A percentile compares a stretch with the other conserved stretches of the same genome.
These are phyloP conservation scores for Durusdinium trenchii DNA, from an alignment of 73 alveolate species.

Conservation along the genomic window DNA sequence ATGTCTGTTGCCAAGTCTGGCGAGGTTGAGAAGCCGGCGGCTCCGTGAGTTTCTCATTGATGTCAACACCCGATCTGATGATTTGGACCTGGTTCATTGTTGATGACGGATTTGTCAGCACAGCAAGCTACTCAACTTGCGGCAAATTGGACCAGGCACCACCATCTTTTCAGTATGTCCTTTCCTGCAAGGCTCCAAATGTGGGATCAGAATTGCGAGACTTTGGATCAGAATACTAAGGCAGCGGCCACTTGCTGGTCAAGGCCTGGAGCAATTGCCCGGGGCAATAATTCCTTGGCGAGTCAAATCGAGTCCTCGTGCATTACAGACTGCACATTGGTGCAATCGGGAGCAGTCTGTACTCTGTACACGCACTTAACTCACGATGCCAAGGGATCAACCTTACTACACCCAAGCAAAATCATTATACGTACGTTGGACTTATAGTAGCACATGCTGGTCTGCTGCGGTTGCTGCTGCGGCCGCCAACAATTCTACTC, in stretches of 20 bases:
- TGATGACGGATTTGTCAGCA: background rate
- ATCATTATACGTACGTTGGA: too few species aligned
- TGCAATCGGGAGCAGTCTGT: too few species aligned
- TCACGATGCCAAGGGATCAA: too few species aligned
- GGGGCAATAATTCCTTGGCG: conserved; percentile 26
- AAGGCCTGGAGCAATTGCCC: conserved; percentile 58
- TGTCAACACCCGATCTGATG: conserved; percentile 27
- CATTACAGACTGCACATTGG: too few species aligned
- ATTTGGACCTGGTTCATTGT: conserved; percentile 37
- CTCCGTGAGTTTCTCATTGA: conserved; percentile 68
- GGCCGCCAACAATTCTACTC: too few species aligned
- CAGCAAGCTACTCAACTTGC: background rate
- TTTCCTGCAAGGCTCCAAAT: conserved; percentile 26
- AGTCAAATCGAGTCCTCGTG: background rate
- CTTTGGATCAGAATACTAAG: background rate
- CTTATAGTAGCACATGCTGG: too few species aligned
- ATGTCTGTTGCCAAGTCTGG: too few species aligned
- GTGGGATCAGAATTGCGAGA: background rate
- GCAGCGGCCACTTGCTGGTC: conserved; percentile 44
- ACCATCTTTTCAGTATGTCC: conserved; percentile 81
- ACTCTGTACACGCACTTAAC: too few species aligned
- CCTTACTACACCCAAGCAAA: too few species aligned
- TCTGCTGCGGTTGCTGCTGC: too few species aligned
- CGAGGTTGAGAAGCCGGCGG: conserved; percentile 59
- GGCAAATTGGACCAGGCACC: background rate